phyloP scores from a whole-genome alignment of 495 filamentous ascomycete species.

The Staphylotrichum longicolle region DNA sequence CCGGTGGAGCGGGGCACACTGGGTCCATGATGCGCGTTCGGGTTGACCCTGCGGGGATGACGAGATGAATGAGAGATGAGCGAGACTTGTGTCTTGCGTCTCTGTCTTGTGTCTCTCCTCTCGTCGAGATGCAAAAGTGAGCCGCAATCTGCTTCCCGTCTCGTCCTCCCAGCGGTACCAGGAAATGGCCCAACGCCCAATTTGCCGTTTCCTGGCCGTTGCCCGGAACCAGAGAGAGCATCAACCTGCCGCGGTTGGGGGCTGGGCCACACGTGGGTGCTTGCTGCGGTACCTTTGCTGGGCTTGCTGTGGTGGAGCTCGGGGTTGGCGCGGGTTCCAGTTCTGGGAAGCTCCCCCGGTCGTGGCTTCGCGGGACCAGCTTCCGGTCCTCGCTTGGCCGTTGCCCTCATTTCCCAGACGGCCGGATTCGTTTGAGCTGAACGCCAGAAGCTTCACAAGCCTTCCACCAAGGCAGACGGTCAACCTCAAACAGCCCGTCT shows the following conservation, averaged over 20 bases:
- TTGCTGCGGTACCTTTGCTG: no score
- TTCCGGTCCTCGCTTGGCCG: conserved; percentile 1
- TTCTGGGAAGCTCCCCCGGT: background rate
- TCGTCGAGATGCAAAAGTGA: no score
- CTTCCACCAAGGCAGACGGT: background rate
- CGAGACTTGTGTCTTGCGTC: no score
- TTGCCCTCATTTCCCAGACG: conserved; percentile 18
- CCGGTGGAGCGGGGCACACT: background rate
- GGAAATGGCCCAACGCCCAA: background rate
- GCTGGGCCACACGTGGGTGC: no score
- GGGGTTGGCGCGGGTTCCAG: background rate
- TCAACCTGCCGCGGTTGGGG: no score
- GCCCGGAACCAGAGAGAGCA: background rate
- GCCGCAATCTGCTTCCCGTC: no score
- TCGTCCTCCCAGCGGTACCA: background rate
- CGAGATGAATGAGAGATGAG: background rate
- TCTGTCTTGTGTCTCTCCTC: background rate
- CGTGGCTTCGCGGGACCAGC: conserved; percentile 9
- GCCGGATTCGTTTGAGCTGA: conserved; percentile 7
- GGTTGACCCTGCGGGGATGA: no score
- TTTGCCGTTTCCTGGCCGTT: conserved; percentile 4
- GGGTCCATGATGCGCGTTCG: background rate
- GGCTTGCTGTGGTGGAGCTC: background rate
- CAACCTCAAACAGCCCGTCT: no score
- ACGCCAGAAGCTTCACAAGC: background rate